phyloP scores from a whole-genome alignment of 352 stramenopile species.

The Globisporangium rhizosaccharum region DNA sequence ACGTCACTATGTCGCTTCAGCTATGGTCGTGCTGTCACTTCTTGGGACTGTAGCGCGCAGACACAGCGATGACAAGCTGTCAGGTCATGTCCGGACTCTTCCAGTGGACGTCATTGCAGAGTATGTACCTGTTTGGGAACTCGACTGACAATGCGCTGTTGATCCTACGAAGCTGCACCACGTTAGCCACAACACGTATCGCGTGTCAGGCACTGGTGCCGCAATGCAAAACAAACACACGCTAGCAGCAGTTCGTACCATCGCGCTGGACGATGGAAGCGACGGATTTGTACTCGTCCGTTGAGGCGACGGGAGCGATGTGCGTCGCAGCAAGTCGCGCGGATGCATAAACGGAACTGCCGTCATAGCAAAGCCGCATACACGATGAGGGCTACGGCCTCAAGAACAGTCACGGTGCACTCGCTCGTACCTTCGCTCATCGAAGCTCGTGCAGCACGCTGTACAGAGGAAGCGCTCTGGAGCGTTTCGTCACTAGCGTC shows the following conservation, averaged over 20 bases:
- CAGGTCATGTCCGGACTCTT: not conserved
- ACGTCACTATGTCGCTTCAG: not conserved
- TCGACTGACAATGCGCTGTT: slow-evolving; percentile 47
- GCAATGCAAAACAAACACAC: not conserved
- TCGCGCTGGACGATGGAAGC: slow-evolving; percentile 50
- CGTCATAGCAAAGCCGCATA: not conserved
- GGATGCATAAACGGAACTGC: slow-evolving; percentile 23
- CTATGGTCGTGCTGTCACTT: not conserved
- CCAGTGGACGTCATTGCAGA: not conserved
- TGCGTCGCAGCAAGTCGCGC: slow-evolving; percentile 37
- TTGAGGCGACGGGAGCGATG: slow-evolving; percentile 33
- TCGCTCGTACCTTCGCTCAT: slow-evolving; percentile 19
- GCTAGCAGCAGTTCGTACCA: slow-evolving; percentile 24
- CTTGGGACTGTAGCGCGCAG: slow-evolving; percentile 14
- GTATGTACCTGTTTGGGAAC: slow-evolving; percentile 12
- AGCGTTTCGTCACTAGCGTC: not conserved
- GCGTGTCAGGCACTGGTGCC: no score
- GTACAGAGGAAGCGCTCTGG: slow-evolving; percentile 1
- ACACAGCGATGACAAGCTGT: not conserved
- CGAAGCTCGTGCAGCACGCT: slow-evolving; percentile 8
- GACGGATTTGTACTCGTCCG: slow-evolving; percentile 9
- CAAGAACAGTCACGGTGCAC: not conserved
- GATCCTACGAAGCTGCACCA: slow-evolving; percentile 49
- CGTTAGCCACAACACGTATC: not conserved
- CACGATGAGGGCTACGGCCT: no score